Evolutionary conservation across 108 stramenopile genomes (phyloP).

Genomic region (Thalassiosira profunda): DNA sequence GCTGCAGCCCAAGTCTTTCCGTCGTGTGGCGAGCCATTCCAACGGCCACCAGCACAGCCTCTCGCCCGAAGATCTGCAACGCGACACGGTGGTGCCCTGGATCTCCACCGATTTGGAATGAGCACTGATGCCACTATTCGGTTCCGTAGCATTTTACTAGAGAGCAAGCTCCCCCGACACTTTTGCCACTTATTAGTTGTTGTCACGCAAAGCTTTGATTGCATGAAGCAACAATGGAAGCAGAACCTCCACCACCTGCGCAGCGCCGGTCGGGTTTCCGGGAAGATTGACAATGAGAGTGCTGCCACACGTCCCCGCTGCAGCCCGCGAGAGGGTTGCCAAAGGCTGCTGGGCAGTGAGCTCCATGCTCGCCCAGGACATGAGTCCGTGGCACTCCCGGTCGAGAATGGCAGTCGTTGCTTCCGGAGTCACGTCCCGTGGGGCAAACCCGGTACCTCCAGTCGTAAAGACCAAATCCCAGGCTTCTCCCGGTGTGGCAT

Average conservation of each 20-base stretch:
- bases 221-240: constrained; percentile 81
- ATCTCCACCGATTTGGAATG: too few relatives aligned
- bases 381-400: constrained; percentile 67
- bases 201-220: constrained; percentile 47
- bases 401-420: constrained; percentile 78
- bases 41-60: too few relatives aligned
- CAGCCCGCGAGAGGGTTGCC: constrained; percentile 80
- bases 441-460: constrained; percentile 92
- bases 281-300: constrained; percentile 81
- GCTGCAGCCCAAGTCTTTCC: too few relatives aligned
- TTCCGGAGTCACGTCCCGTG: constrained; percentile 94
- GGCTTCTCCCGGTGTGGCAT: background rate
- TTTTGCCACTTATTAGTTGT: too few relatives aligned
- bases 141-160: too few relatives aligned
- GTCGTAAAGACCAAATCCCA: constrained; percentile 87
- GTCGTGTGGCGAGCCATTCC: too few relatives aligned
- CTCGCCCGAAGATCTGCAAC: too few relatives aligned
- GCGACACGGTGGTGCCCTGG: too few relatives aligned
- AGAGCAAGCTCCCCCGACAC: too few relatives aligned
- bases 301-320: constrained; percentile 68
- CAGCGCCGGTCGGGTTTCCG: constrained; percentile 77
- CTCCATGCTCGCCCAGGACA: constrained; percentile 76
- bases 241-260: constrained; percentile 69
- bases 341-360: constrained; percentile 68
- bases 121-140: too few relatives aligned